These are phyloP conservation scores for Phytopythium vexans DNA, from an alignment of 352 stramenopile species.

Conservation along the genomic window DNA sequence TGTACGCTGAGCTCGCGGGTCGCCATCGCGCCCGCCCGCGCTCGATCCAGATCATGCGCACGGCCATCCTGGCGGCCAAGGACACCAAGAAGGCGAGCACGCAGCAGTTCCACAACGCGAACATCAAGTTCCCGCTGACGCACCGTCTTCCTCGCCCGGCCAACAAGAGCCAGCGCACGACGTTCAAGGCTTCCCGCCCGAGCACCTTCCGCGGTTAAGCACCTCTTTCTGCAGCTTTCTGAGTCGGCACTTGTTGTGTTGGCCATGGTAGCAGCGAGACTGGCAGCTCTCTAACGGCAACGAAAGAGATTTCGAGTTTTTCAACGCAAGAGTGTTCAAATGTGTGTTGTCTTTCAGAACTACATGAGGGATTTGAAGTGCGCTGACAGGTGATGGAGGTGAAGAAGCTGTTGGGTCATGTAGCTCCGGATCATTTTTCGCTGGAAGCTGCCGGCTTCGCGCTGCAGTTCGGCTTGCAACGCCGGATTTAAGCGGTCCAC, in stretches of 20 bases:
- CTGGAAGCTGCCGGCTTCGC: slow-evolving; percentile 7
- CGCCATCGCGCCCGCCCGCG: slow-evolving; percentile 95
- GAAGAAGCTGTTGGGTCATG: slow-evolving; percentile 21
- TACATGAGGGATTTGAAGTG: not conserved
- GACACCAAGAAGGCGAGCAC: slow-evolving; percentile 96
- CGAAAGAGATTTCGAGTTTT: slow-evolving; percentile 25
- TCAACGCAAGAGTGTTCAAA: slow-evolving; percentile 17
- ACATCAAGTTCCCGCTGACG: slow-evolving; percentile 98
- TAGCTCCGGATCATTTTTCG: slow-evolving; percentile 17
- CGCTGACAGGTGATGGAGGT: slow-evolving; percentile 5
- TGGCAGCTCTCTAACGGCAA: not conserved
- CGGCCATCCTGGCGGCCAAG: slow-evolving; percentile 92
- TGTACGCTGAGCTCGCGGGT: slow-evolving; percentile 99
- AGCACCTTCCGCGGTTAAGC: slow-evolving; percentile 98
- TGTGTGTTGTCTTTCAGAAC: not conserved
- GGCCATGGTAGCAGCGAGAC: slow-evolving; percentile 1
- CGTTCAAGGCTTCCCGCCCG: slow-evolving; percentile 96
- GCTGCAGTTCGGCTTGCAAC: not conserved
- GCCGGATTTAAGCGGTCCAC: not conserved
- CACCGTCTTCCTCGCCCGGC: slow-evolving; percentile 93
- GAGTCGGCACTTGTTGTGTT: not conserved
- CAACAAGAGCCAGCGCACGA: slow-evolving; percentile 94
- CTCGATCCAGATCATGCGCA: slow-evolving; percentile 99
- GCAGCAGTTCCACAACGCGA: slow-evolving; percentile 96
- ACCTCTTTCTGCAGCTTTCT: not conserved